Percentiles rank a stretch among this genome's conserved stretches.
phyloP scores from a whole-genome alignment of 495 filamentous ascomycete species.

The Thozetella sp. region DNA sequence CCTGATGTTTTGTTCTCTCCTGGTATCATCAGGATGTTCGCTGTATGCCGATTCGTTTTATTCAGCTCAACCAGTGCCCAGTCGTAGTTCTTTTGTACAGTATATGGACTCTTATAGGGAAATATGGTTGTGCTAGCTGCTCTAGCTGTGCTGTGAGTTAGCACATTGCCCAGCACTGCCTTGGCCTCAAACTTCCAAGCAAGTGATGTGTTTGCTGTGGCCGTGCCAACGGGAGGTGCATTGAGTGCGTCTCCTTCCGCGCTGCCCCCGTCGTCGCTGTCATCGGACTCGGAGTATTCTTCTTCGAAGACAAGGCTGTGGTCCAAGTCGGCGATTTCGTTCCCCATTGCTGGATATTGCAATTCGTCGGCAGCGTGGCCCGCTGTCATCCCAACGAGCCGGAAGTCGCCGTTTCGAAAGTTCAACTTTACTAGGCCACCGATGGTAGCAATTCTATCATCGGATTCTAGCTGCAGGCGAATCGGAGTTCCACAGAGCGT shows the following conservation, averaged over 20 bases:
- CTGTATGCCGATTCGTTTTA: neutral
- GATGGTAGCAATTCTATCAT: constrained; percentile 1
- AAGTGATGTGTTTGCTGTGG: no score
- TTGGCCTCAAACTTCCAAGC: neutral
- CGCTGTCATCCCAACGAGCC: constrained; percentile 15
- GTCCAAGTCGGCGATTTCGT: neutral
- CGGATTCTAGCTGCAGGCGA: neutral
- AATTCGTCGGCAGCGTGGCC: constrained; percentile 14
- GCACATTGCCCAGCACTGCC: neutral
- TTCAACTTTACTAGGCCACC: constrained; percentile 16
- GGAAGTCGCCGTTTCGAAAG: constrained; percentile 7
- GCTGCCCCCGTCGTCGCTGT: neutral
- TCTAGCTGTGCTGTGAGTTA: neutral
- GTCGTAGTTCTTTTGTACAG: neutral
- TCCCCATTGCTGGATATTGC: neutral
- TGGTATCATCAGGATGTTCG: neutral
- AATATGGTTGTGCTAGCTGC: neutral
- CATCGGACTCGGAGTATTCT: neutral
- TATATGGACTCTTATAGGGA: neutral
- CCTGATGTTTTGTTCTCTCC: neutral
- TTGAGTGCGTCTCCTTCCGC: neutral
- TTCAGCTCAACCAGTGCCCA: neutral
- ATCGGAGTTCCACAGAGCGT: constrained; percentile 14
- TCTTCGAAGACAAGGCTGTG: neutral
- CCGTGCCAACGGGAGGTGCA: no score